Evolutionary conservation across 78 protist species (phyloP).

Genomic region (Speleostelium caveatum): DNA sequence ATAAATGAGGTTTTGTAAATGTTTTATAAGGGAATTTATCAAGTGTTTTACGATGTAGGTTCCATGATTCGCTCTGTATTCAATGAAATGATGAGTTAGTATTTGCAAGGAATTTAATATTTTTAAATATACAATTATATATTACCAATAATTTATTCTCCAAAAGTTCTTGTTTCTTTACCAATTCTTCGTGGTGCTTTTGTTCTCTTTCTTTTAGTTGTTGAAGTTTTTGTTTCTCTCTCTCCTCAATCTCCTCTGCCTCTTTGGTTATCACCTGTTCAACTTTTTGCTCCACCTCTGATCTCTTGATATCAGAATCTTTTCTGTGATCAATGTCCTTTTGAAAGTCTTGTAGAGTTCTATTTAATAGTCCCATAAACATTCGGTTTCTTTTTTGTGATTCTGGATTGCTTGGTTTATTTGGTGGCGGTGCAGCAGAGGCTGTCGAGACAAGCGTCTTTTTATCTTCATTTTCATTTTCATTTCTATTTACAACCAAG

Average conservation of each 20-base stretch:
- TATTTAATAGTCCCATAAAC: conserved; percentile 56
- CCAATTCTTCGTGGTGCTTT: conserved; percentile 23
- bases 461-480: not conserved
- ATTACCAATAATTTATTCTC: conserved; percentile 18
- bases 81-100: not conserved
- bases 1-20: conserved; percentile 6
- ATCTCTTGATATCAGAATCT: conserved; percentile 46
- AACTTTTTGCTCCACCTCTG: conserved; percentile 34
- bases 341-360: conserved; percentile 57
- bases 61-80: conserved; percentile 19
- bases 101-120: not conserved
- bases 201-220: conserved; percentile 22
- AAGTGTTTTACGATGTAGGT: conserved; percentile 1
- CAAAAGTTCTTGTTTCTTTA: conserved; percentile 33
- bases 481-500: not conserved
- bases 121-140: not conserved
- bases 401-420: not conserved
- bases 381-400: conserved; percentile 31
- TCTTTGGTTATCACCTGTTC: conserved; percentile 8
- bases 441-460: not conserved
- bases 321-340: conserved; percentile 16
- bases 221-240: conserved; percentile 18
- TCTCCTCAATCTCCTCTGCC: conserved; percentile 12
- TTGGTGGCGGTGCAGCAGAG: not conserved
- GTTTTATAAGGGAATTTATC: conserved; percentile 26